Conservation (phyloP, 2,329 filamentous ascomycete species). For the Aspergillus quadrilineatus region DNA sequence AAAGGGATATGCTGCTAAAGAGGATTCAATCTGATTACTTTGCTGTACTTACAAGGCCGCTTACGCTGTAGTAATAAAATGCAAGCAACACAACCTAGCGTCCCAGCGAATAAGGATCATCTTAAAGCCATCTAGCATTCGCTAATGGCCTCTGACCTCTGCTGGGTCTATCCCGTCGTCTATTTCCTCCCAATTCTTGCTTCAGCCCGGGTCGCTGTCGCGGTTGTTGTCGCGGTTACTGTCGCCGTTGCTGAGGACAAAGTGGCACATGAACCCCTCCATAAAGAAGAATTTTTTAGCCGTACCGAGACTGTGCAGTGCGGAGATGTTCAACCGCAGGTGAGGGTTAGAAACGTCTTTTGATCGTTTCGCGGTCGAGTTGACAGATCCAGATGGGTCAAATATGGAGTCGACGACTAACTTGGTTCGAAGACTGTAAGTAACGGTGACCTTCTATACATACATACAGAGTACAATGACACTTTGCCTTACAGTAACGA, state of each 20-base stretch:
- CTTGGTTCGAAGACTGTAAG: neutral
- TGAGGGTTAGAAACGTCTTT: neutral
- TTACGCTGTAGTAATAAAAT: neutral
- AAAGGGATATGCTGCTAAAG: neutral
- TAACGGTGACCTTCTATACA: neutral
- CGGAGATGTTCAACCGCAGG: neutral
- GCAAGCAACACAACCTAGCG: neutral
- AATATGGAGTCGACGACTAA: neutral
- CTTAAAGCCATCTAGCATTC: neutral
- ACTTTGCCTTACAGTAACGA: neutral
- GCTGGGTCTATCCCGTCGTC: neutral
- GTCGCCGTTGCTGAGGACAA: neutral
- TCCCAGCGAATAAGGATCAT: neutral
- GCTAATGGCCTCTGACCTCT: neutral
- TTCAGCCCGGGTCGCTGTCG: neutral
- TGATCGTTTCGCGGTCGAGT: neutral
- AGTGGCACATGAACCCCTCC: neutral
- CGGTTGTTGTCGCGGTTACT: too few relatives aligned
- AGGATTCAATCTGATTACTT: neutral
- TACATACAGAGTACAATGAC: neutral
- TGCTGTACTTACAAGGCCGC: neutral
- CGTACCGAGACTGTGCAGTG: neutral
- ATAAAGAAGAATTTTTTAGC: neutral
- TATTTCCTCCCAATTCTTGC: neutral
- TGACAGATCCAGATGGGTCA: slow-evolving; percentile 1